phyloP scores from a whole-genome alignment of 2,329 filamentous ascomycete genomes.

The Talaromyces piceae region DNA sequence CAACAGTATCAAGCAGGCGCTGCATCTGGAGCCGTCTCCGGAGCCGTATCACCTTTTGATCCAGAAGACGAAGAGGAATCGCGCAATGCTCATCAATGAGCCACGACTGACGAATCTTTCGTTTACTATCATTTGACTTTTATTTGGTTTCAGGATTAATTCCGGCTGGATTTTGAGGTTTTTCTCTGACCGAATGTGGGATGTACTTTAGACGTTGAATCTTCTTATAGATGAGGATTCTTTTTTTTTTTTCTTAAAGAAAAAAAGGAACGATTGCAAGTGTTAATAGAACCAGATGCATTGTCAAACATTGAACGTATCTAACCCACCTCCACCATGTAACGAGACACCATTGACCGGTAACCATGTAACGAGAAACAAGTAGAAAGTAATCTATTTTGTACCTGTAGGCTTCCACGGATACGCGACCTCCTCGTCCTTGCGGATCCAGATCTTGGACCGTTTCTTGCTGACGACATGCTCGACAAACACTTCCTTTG shows the following conservation, averaged over 20 bases:
- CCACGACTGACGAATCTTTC: not conserved
- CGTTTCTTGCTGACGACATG: conserved; percentile 80
- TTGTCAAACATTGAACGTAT: too few relatives aligned
- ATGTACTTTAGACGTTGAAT: not conserved
- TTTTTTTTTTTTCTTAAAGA: not conserved
- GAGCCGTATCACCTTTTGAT: not conserved
- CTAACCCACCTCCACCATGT: too few relatives aligned
- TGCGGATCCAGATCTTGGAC: conserved; percentile 78
- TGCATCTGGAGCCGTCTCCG: too few relatives aligned
- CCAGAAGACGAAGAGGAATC: conserved; percentile 6
- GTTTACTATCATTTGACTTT: not conserved
- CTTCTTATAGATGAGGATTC: too few relatives aligned
- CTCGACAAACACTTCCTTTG: conserved; percentile 82
- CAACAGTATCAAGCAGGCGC: too few relatives aligned
- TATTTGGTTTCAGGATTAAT: not conserved
- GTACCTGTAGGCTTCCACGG: conserved; percentile 49
- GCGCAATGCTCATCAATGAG: conserved; percentile 1
- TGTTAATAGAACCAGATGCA: too few relatives aligned
- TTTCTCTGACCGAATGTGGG: too few relatives aligned
- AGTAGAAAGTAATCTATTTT: too few relatives aligned
- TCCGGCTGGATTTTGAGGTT: too few relatives aligned
- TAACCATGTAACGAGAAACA: too few relatives aligned
- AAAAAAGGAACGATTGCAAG: too few relatives aligned
- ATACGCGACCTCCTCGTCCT: conserved; percentile 66
- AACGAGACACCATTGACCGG: too few relatives aligned